A percentile compares a stretch with the other conserved stretches of the same genome.
phyloP scores from a whole-genome alignment of 805 yeast genomes.

The Lipomyces orientalis region DNA sequence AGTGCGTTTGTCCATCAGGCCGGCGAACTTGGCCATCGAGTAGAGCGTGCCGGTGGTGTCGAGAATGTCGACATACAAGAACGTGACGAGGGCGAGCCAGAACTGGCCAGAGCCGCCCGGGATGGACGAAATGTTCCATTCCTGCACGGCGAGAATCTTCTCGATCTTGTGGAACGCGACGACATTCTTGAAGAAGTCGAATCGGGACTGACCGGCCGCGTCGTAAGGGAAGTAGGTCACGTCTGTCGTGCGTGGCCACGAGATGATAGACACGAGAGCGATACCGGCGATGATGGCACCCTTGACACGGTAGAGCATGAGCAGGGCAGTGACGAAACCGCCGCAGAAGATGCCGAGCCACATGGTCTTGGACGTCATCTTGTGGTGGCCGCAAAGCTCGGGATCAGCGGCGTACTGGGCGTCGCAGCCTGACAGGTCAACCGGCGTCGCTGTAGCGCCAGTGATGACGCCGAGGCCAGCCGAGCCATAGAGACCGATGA shows the following conservation, averaged over 20 bases:
- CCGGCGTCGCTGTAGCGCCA: conserved; percentile 36
- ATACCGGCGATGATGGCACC: conserved; percentile 39
- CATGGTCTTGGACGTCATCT: conserved; percentile 35
- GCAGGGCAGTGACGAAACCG: conserved; percentile 36
- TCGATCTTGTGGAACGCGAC: conserved; percentile 37
- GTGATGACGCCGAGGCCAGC: conserved; percentile 39
- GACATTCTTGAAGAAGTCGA: conserved; percentile 37
- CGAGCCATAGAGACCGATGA: conserved; percentile 37
- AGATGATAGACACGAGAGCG: conserved; percentile 35
- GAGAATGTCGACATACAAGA: conserved; percentile 38
- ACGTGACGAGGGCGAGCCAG: conserved; percentile 39
- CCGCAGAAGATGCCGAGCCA: conserved; percentile 39
- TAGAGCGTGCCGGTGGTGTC: conserved; percentile 39
- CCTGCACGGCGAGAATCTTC: conserved; percentile 32
- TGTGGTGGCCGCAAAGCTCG: conserved; percentile 29
- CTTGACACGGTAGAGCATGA: conserved; percentile 37
- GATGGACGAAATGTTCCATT: conserved; percentile 32
- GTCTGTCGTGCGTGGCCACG: conserved; percentile 36
- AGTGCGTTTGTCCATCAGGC: conserved; percentile 32
- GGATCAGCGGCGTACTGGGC: conserved; percentile 25
- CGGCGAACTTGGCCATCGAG: conserved; percentile 39
- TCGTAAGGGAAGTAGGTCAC: conserved; percentile 38
- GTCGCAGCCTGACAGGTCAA: conserved; percentile 38
- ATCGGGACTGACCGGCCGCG: conserved; percentile 31
- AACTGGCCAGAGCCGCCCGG: conserved; percentile 36